These are phyloP conservation scores for Beauveria sp. DNA, from an alignment of 2,329 filamentous ascomycete species.

Conservation along the genomic window DNA sequence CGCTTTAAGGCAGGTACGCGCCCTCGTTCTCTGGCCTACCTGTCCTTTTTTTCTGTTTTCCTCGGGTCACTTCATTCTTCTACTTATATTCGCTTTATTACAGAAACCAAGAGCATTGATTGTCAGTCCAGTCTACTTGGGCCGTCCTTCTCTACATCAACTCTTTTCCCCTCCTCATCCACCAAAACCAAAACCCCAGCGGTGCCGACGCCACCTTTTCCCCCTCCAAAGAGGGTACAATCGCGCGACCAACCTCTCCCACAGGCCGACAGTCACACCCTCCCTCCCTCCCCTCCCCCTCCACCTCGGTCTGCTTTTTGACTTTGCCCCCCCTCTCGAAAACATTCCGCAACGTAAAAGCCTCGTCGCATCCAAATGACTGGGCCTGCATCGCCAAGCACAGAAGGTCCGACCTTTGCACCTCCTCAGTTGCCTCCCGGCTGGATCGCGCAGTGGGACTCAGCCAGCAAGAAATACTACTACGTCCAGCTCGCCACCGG, in stretches of 20 bases:
- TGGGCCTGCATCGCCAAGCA: constrained; percentile 49
- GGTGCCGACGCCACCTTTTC: not conserved
- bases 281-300: constrained; percentile 13
- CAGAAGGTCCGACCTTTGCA: constrained; percentile 51
- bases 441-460: constrained; percentile 66
- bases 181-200: not conserved
- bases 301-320: constrained; percentile 1
- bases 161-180: not conserved
- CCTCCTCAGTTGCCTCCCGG: constrained; percentile 55
- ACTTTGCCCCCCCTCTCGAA: constrained; percentile 11
- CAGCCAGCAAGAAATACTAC: constrained; percentile 57
- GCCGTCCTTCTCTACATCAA: not conserved
- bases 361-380: constrained; percentile 38
- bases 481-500: constrained; percentile 67
- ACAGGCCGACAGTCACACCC: constrained; percentile 16
- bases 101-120: not conserved
- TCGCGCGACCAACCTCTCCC: constrained; percentile 15
- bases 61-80: not conserved
- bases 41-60: not conserved
- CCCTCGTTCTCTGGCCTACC: not conserved
- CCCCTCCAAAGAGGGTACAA: constrained; percentile 3
- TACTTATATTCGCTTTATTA: not conserved
- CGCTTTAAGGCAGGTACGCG: not conserved
- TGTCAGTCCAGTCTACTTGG: not conserved
- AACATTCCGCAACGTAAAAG: constrained; percentile 6